Evolutionary conservation across 306 rosid species (phyloP).

Genomic region (Crotalaria pallida): DNA sequence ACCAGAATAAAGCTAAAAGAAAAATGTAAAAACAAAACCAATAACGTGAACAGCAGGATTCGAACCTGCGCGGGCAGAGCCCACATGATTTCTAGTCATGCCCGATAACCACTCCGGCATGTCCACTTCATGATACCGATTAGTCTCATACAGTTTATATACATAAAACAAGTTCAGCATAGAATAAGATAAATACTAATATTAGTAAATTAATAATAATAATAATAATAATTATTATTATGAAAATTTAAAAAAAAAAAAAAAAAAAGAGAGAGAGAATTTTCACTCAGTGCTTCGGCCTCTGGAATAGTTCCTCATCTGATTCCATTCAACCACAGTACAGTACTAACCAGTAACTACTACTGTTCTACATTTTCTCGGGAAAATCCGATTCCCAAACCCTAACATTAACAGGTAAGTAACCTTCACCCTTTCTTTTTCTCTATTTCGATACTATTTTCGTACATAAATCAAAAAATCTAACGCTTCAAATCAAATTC

Average conservation of each 20-base stretch:
- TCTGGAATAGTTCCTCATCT: not conserved
- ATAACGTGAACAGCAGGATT: conserved; percentile 13
- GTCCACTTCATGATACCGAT: too few species aligned
- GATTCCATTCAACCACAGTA: not conserved
- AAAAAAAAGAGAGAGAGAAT: not conserved
- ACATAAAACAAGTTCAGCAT: too few species aligned
- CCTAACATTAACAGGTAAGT: conserved; percentile 14
- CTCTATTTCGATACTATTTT: not conserved
- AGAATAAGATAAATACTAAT: too few species aligned
- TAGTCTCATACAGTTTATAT: too few species aligned
- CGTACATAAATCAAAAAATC: too few species aligned
- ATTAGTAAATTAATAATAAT: too few species aligned
- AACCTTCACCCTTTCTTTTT: not conserved
- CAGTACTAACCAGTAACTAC: not conserved
- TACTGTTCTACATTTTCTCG: not conserved
- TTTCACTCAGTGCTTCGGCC: not conserved
- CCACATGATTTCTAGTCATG: conserved; percentile 4
- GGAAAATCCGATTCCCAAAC: conserved; percentile 13
- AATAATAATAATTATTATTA: too few species aligned
- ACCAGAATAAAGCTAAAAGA: too few species aligned
- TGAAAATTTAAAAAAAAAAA: too few species aligned
- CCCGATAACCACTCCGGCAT: too few species aligned
- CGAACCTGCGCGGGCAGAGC: conserved; percentile 23
- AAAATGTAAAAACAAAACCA: not conserved
- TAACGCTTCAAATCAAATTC: too few species aligned